Percentiles rank a stretch among this genome's conserved stretches.
These are phyloP conservation scores for Verticillium dahliae DNA, from an alignment of 2,329 filamentous ascomycete genomes.

Conservation along the genomic window DNA sequence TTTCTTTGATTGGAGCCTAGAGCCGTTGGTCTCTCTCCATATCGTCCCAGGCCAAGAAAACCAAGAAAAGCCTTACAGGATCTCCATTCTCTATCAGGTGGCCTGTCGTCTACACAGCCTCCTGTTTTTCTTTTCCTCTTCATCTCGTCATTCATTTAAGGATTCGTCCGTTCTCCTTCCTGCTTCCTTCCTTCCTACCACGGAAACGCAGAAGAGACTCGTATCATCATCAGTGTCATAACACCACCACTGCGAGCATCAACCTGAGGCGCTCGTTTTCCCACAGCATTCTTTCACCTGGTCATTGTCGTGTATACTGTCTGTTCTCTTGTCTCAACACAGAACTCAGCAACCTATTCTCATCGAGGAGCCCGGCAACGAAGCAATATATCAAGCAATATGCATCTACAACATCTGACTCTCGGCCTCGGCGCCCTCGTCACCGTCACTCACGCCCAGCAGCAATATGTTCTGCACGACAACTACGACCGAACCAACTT, in stretches of 20 bases:
- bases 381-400: background rate
- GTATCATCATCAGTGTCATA: background rate
- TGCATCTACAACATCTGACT: background rate
- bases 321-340: background rate
- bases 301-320: background rate
- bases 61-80: background rate
- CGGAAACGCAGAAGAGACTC: background rate
- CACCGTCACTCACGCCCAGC: conserved; percentile 17
- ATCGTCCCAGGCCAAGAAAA: background rate
- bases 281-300: background rate
- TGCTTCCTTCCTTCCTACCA: background rate
- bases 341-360: background rate
- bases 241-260: background rate
- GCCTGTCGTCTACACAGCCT: background rate
- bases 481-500: conserved; percentile 47
- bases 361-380: background rate
- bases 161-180: too few relatives aligned
- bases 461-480: conserved; percentile 38
- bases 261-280: background rate
- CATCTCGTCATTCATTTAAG: background rate
- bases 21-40: background rate
- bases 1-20: background rate
- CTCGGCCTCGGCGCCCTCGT: conserved; percentile 16
- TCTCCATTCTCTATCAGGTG: background rate
- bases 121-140: background rate